These are phyloP conservation scores for Berkeleyomyces rouxiae DNA, from an alignment of 2,329 filamentous ascomycete species.

Conservation along the genomic window DNA sequence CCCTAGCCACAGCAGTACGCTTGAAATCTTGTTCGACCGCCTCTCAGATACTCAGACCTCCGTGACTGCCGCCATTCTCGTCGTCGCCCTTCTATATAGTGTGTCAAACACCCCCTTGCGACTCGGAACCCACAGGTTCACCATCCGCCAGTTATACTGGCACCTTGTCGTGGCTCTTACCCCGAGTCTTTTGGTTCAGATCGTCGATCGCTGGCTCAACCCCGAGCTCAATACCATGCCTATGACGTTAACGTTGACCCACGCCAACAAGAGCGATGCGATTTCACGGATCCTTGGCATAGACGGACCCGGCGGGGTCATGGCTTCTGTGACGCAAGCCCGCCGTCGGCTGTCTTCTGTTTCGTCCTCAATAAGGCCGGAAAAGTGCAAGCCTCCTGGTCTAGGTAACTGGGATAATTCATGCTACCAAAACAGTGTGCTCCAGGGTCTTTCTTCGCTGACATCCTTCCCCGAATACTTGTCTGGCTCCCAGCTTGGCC, in stretches of 20 bases:
- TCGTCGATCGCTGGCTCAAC: slow-evolving; percentile 11
- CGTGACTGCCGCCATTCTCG: neutral
- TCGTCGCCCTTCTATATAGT: slow-evolving; percentile 1
- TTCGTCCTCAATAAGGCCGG: slow-evolving; percentile 1
- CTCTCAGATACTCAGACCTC: slow-evolving; percentile 1
- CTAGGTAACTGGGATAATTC: slow-evolving; percentile 88
- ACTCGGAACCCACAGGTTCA: slow-evolving; percentile 4
- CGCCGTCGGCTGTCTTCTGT: slow-evolving; percentile 8
- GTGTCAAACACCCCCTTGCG: slow-evolving; percentile 3
- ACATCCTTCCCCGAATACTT: slow-evolving; percentile 53
- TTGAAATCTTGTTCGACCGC: neutral
- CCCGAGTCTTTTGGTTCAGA: slow-evolving; percentile 6
- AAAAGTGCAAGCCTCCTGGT: slow-evolving; percentile 35
- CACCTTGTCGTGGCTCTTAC: slow-evolving; percentile 5
- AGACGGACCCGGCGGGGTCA: slow-evolving; percentile 7
- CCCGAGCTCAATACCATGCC: slow-evolving; percentile 5
- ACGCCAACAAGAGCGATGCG: slow-evolving; percentile 10
- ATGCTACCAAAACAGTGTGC: slow-evolving; percentile 92
- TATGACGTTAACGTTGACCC: slow-evolving; percentile 9
- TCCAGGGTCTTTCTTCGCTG: slow-evolving; percentile 69
- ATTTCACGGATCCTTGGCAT: slow-evolving; percentile 10
- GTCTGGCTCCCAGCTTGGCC: slow-evolving; percentile 23
- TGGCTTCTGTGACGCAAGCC: slow-evolving; percentile 7
- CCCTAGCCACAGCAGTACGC: neutral
- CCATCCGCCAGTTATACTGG: slow-evolving; percentile 7